Evolutionary conservation across 345 rosid species (phyloP).

Genomic region (Ricinus communis): DNA sequence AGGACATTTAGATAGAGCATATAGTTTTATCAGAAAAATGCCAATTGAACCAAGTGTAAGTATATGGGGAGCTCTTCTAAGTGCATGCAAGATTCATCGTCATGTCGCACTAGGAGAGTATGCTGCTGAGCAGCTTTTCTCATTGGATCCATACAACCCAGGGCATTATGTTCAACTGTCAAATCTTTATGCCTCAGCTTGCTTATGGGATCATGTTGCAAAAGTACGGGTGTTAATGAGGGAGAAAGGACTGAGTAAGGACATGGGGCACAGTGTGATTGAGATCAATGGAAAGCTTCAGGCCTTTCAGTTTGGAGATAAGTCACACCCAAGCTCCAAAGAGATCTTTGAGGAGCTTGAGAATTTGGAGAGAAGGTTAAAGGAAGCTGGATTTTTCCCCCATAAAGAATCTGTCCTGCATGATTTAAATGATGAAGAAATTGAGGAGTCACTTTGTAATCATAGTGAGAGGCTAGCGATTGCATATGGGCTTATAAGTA

Average conservation of each 20-base stretch:
- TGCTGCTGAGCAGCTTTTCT: conserved; percentile 63
- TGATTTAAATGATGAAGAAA: conserved; percentile 61
- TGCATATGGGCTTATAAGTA: conserved; percentile 66
- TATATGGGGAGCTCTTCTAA: conserved; percentile 68
- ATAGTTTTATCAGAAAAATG: conserved; percentile 52
- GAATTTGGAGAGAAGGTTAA: conserved; percentile 52
- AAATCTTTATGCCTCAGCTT: conserved; percentile 65
- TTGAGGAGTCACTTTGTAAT: conserved; percentile 57
- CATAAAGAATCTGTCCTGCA: conserved; percentile 51
- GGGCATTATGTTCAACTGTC: conserved; percentile 77
- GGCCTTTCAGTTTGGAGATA: conserved; percentile 62
- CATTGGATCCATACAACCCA: conserved; percentile 52
- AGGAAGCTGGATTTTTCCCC: conserved; percentile 53
- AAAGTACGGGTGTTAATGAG: conserved; percentile 56
- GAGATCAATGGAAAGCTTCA: conserved; percentile 56
- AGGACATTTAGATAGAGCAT: conserved; percentile 58
- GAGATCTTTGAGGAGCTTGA: conserved; percentile 48
- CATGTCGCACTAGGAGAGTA: conserved; percentile 58
- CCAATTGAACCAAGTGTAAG: conserved; percentile 59
- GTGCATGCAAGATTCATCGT: conserved; percentile 67
- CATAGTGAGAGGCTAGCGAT: conserved; percentile 72
- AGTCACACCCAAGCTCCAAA: conserved; percentile 47
- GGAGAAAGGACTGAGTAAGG: conserved; percentile 57
- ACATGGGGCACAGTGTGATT: conserved; percentile 58
- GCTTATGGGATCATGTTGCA: conserved; percentile 56